Base-by-base conservation (phyloP, 2,329 filamentous ascomycete species). In the Pseudogymnoascus destructans region DNA sequence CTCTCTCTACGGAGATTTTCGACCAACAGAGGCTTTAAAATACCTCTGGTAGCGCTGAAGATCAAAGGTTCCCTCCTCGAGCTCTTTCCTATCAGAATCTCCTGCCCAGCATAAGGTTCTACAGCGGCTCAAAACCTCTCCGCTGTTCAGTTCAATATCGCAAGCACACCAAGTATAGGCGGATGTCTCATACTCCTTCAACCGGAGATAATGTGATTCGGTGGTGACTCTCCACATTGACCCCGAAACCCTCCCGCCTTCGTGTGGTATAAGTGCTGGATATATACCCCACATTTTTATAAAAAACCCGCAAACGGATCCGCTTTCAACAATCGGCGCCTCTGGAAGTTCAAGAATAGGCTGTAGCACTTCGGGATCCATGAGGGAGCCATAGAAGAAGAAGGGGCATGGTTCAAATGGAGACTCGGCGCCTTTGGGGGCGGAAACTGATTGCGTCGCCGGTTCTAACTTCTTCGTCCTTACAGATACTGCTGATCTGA, bases 221-320 rank as follows among this genome's bases (percentile, higher is more conserved):
- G 7, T 52, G 46, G 19, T 52, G 46, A 52, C 46, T 32, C 46
- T 30, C 46, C 46, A 52, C 10, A 17, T 13, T 30, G 46, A 52
- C 6, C 46, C 46, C 8, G 25, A 52, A n/a, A 52, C 46, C 11
- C 9, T 15, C 23, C 46, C 46, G 46, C 46, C 46, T 30, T 52
- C 46, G 46, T 30, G 46, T 13, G 46, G 46, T 17, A 52, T 52
- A 17, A 52, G 25, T 27, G 62, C 60, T 54, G 68, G 68, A 63
- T 70, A 71, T 57, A 67, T 68, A 27, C 68, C 66, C 67, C 66
- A 70, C 64, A 70, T 65, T 57, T 64, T 69, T 46, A 66, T 60
- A 11, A 38, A 17, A 58, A 66, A 70, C 7, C 66, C 65, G 32
- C 58, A 59, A 33, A 70, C 65, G 9, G 55, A 65, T 21, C 62